These are phyloP conservation scores for Polygonum aviculare DNA, from an alignment of 148 eudicot genomes.

Conservation along the genomic window DNA sequence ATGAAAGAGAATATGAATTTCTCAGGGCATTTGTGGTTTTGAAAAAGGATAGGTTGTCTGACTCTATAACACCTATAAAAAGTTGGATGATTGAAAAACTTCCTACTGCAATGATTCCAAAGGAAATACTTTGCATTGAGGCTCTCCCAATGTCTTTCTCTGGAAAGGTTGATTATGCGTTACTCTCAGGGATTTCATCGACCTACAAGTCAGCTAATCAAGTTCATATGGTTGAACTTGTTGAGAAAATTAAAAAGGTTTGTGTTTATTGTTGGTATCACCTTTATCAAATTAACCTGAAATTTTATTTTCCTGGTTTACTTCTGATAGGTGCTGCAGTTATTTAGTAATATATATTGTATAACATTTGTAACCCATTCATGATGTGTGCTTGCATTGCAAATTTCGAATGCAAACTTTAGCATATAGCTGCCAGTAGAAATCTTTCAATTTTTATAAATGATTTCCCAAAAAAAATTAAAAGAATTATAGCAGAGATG, in stretches of 20 bases:
- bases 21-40: conserved; percentile 62
- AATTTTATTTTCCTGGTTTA: not conserved
- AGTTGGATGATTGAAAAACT: conserved; percentile 60
- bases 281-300: not conserved
- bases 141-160: conserved; percentile 62
- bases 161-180: conserved; percentile 65
- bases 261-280: not conserved
- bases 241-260: conserved; percentile 33
- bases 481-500: not conserved
- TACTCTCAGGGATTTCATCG: conserved; percentile 28
- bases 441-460: not conserved
- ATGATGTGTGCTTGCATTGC: not conserved
- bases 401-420: not conserved
- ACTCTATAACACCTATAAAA: conserved; percentile 34
- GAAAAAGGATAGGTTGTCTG: conserved; percentile 18
- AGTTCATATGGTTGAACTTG: conserved; percentile 22
- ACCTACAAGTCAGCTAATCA: conserved; percentile 13
- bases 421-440: not conserved
- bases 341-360: not conserved
- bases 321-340: not conserved
- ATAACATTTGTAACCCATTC: not conserved
- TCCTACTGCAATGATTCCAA: conserved; percentile 66
- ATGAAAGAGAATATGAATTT: conserved; percentile 33
- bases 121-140: conserved; percentile 30
- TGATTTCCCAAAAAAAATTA: not conserved